phyloP scores from a whole-genome alignment of 306 rosid genomes.

The Cucumis hystrix region DNA sequence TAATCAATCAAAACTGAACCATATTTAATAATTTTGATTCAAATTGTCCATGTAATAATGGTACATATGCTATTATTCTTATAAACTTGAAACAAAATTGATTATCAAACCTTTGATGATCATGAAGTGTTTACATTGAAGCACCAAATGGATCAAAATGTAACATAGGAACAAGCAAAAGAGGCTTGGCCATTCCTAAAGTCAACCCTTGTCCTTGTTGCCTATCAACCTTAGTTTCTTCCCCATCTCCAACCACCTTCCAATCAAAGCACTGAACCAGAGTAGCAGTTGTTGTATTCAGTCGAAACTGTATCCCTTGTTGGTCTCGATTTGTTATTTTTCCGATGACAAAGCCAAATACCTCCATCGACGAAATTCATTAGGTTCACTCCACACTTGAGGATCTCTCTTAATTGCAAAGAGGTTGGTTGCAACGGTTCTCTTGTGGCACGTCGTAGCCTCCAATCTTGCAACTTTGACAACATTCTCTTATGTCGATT shows the following conservation, averaged over 20 bases:
- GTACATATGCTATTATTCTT: neutral
- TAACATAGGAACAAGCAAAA: neutral
- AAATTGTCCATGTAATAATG: too few relatives aligned
- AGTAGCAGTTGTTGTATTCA: slow-evolving; percentile 12
- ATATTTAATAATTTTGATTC: too few relatives aligned
- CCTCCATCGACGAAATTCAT: slow-evolving; percentile 20
- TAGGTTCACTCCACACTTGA: slow-evolving; percentile 23
- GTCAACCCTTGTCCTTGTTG: neutral
- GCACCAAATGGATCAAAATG: neutral
- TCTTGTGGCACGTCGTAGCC: slow-evolving; percentile 23
- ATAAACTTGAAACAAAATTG: neutral
- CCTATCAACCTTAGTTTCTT: slow-evolving; percentile 4
- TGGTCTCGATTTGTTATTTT: neutral
- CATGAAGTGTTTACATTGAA: neutral
- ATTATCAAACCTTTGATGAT: neutral
- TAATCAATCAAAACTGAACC: too few relatives aligned
- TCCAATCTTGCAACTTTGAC: slow-evolving; percentile 15
- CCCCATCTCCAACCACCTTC: slow-evolving; percentile 13
- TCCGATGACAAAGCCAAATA: slow-evolving; percentile 13
- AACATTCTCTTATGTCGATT: slow-evolving; percentile 21
- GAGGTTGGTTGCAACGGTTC: slow-evolving; percentile 16
- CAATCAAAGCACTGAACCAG: slow-evolving; percentile 39
- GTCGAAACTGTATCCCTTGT: slow-evolving; percentile 20
- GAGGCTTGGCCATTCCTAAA: slow-evolving; percentile 2
- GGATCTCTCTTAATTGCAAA: slow-evolving; percentile 52